phyloP scores from a whole-genome alignment of 257 asterid genomes.

The Solanum verrucosum region DNA sequence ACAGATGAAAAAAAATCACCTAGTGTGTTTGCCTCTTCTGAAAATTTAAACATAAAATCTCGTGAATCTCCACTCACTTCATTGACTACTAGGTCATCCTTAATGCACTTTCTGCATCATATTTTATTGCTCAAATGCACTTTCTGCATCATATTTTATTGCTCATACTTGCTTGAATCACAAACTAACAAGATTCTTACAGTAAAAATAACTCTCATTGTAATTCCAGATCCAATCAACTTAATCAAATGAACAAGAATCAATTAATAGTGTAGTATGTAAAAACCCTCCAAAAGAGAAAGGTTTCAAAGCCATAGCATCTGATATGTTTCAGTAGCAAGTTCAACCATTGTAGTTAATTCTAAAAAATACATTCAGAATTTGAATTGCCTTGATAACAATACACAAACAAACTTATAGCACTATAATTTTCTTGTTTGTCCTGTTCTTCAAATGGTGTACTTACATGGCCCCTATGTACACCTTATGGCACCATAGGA shows the following conservation, averaged over 20 bases:
- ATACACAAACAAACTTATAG: not conserved
- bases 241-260: not conserved
- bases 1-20: not conserved
- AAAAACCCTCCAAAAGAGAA: not conserved
- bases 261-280: not conserved
- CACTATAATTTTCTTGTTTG: not conserved
- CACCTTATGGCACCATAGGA: not conserved
- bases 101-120: not conserved
- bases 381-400: not conserved
- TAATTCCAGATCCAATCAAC: not conserved
- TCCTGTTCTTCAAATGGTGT: not conserved
- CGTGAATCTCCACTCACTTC: too few relatives aligned
- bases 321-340: not conserved
- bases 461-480: not conserved
- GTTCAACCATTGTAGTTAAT: not conserved
- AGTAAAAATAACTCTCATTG: not conserved
- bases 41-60: not conserved
- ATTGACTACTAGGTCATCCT: not conserved
- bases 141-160: not conserved
- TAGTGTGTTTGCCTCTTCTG: rapidly evolving
- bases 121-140: not conserved
- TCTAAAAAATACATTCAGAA: not conserved
- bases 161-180: not conserved
- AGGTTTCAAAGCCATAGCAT: not conserved
- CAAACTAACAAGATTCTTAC: not conserved